These are phyloP conservation scores for Fusarium sp. DNA, from an alignment of 2,329 filamentous ascomycete species.

Conservation along the genomic window DNA sequence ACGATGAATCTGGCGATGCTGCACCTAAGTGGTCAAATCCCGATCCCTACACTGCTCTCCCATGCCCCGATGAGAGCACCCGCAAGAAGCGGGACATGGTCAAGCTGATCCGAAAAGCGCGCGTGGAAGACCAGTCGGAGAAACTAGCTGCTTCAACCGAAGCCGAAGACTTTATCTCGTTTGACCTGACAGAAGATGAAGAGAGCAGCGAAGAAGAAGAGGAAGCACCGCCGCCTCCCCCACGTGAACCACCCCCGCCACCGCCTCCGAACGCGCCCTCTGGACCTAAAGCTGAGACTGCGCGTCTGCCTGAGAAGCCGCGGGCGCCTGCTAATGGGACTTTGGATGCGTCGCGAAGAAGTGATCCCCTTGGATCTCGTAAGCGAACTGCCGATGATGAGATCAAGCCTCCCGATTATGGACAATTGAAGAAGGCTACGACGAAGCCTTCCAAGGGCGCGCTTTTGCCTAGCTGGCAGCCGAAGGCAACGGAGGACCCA, in stretches of 20 bases:
- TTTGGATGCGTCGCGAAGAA: slow-evolving; percentile 20
- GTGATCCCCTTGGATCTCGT: slow-evolving; percentile 66
- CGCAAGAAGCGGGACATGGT: slow-evolving; percentile 88
- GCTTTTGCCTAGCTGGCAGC: slow-evolving; percentile 63
- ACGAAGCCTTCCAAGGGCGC: slow-evolving; percentile 61
- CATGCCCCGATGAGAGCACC: slow-evolving; percentile 77
- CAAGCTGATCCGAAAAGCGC: slow-evolving; percentile 89
- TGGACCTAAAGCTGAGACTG: slow-evolving; percentile 38
- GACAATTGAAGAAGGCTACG: slow-evolving; percentile 60
- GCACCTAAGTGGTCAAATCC: slow-evolving; percentile 93
- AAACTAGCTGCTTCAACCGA: slow-evolving; percentile 64
- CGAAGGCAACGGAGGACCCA: slow-evolving; percentile 52
- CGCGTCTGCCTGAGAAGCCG: not conserved
- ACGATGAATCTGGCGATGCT: slow-evolving; percentile 52
- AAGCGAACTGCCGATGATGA: slow-evolving; percentile 80
- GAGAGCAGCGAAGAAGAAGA: slow-evolving; percentile 45
- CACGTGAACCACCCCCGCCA: slow-evolving; percentile 20
- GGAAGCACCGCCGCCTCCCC: slow-evolving; percentile 27
- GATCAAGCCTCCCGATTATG: slow-evolving; percentile 67
- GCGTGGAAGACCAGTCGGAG: slow-evolving; percentile 65
- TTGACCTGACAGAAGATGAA: slow-evolving; percentile 72
- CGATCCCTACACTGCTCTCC: slow-evolving; percentile 89
- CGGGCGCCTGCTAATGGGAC: not conserved
- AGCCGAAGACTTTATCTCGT: slow-evolving; percentile 89
- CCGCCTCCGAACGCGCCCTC: slow-evolving; percentile 38